Percentiles rank a stretch among this genome's conserved stretches.
phyloP scores from a whole-genome alignment of 2,329 filamentous ascomycete genomes.

The Pseudopithomyces maydicus region DNA sequence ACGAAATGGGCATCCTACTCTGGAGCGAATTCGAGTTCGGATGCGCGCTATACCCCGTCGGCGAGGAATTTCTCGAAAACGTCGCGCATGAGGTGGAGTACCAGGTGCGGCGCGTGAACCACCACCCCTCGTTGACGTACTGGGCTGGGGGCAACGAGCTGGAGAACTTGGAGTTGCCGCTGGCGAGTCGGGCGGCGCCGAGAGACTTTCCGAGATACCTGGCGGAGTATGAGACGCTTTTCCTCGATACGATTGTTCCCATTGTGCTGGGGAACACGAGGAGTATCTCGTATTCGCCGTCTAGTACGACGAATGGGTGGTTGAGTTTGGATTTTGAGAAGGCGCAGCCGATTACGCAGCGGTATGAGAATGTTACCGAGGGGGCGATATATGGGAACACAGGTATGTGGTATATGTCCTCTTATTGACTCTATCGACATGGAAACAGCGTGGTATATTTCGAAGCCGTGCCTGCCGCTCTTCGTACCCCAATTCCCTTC shows the following conservation, averaged over 20 bases:
- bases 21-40: constrained; percentile 70
- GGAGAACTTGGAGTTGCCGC: constrained; percentile 58
- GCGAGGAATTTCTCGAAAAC: constrained; percentile 60
- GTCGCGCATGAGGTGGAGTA: constrained; percentile 62
- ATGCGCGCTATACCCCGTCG: constrained; percentile 63
- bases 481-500: no score
- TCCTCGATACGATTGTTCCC: constrained; percentile 60
- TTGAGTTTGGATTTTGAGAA: constrained; percentile 59
- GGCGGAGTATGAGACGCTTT: constrained; percentile 63
- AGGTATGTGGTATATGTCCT: no score
- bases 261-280: constrained; percentile 63
- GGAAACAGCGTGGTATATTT: no score
- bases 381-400: constrained; percentile 65
- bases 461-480: no score
- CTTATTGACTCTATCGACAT: no score
- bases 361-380: constrained; percentile 60
- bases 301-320: constrained; percentile 65
- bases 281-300: constrained; percentile 66
- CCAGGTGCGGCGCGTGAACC: constrained; percentile 65
- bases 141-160: constrained; percentile 61
- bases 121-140: constrained; percentile 55
- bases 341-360: constrained; percentile 58
- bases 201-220: constrained; percentile 50
- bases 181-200: constrained; percentile 48
- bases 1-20: constrained; percentile 61